These are phyloP conservation scores for Lagenaria siceraria DNA, from an alignment of 306 rosid species.

Conservation along the genomic window DNA sequence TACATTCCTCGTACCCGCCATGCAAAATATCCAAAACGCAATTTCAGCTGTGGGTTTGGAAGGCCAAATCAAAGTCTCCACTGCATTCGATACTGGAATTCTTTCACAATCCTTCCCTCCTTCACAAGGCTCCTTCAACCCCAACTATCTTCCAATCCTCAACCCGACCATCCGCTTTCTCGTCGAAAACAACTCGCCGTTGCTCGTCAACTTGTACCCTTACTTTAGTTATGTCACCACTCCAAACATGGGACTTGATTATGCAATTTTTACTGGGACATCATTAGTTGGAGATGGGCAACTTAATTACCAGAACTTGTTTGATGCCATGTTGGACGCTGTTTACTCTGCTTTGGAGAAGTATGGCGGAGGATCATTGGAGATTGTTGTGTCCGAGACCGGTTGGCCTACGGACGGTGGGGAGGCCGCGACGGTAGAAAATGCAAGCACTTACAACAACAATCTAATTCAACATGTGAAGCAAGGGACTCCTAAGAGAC, in stretches of 20 bases:
- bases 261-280: background rate
- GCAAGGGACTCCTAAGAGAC: background rate
- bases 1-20: constrained; percentile 15
- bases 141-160: background rate
- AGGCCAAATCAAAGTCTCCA: constrained; percentile 19
- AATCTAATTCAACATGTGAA: background rate
- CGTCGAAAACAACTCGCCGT: background rate
- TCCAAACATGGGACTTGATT: background rate
- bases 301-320: background rate
- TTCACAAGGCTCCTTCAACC: constrained; percentile 11
- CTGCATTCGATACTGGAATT: constrained; percentile 6
- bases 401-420: constrained; percentile 24
- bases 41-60: constrained; percentile 4
- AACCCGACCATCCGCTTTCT: background rate
- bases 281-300: background rate
- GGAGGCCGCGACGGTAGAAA: background rate
- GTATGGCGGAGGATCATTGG: constrained; percentile 11
- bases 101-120: constrained; percentile 16
- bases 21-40: constrained; percentile 14
- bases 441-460: background rate
- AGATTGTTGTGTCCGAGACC: constrained; percentile 29
- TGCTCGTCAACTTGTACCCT: background rate
- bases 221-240: background rate
- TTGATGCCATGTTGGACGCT: constrained; percentile 23
- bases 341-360: constrained; percentile 21